phyloP scores from a whole-genome alignment of 768 basidiomycete species.

The Paxillus involutus region DNA sequence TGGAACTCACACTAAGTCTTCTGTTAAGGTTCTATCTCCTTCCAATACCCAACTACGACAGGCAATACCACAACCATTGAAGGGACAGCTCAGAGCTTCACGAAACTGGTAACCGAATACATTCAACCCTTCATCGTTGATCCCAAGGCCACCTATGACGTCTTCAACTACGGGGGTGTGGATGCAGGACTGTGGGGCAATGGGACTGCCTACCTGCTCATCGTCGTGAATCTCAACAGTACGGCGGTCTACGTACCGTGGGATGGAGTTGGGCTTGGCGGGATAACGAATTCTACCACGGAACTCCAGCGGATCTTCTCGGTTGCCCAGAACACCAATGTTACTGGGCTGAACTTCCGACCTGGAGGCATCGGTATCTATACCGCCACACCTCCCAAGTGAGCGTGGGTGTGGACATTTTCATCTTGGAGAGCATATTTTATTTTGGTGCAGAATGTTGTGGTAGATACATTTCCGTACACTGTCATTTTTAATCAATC shows the following conservation, averaged over 20 bases:
- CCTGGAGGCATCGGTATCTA: constrained; percentile 24
- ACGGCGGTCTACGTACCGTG: constrained; percentile 13
- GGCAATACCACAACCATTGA: constrained; percentile 24
- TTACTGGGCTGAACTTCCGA: constrained; percentile 20
- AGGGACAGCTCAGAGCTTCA: constrained; percentile 12
- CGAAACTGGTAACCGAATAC: not conserved
- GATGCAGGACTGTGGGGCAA: constrained; percentile 24
- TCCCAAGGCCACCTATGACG: constrained; percentile 1
- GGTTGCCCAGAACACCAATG: constrained; percentile 11
- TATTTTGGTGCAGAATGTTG: too few relatives aligned
- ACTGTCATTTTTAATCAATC: too few relatives aligned
- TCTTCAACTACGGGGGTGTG: constrained; percentile 17
- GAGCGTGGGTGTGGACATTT: not conserved
- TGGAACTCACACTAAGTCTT: not conserved
- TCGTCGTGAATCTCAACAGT: constrained; percentile 14
- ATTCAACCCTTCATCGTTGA: constrained; percentile 25
- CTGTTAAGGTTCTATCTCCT: constrained; percentile 28
- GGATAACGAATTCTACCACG: constrained; percentile 14
- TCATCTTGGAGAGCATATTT: too few relatives aligned
- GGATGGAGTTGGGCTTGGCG: constrained; percentile 13
- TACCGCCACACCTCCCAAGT: constrained; percentile 5
- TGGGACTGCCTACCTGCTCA: constrained; percentile 21
- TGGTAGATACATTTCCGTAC: too few relatives aligned
- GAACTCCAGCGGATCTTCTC: constrained; percentile 20
- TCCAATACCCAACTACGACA: constrained; percentile 24